A percentile compares a stretch with the other conserved stretches of the same genome.
Conservation (phyloP, 441 rosid genomes). For the Melianthus villosus region DNA sequence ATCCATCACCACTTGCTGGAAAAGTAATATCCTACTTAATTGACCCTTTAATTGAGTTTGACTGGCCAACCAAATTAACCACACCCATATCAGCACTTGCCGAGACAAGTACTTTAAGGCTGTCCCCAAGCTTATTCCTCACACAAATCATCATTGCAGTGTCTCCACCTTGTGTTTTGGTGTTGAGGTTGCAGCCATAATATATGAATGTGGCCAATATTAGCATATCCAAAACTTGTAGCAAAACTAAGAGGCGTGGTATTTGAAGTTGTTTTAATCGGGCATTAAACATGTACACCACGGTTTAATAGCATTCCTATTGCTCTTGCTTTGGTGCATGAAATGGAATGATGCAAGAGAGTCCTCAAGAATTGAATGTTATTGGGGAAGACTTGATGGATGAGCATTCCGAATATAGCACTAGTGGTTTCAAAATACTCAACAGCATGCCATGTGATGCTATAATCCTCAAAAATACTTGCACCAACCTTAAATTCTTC, state of each 20-base stretch:
- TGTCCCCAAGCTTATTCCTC: constrained; percentile 17
- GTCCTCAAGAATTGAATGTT: constrained; percentile 18
- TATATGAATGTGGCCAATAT: constrained; percentile 15
- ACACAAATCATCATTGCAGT: constrained; percentile 24
- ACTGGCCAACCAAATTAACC: constrained; percentile 17
- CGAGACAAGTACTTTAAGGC: constrained; percentile 17
- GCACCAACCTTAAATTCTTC: constrained; percentile 31
- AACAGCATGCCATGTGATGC: constrained; percentile 25
- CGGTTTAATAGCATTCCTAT: constrained; percentile 15
- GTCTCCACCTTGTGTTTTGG: constrained; percentile 19
- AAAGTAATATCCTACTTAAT: constrained; percentile 12
- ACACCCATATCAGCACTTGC: constrained; percentile 22
- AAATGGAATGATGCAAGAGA: constrained; percentile 25
- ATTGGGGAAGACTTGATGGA: constrained; percentile 11
- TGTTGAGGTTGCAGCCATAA: constrained; percentile 16
- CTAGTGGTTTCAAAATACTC: constrained; percentile 30
- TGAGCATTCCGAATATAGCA: constrained; percentile 17
- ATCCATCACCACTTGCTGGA: constrained; percentile 11
- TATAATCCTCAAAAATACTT: constrained; percentile 21
- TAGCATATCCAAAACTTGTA: constrained; percentile 12
- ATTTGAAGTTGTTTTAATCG: constrained; percentile 12
- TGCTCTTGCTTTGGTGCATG: constrained; percentile 23
- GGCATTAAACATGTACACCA: constrained; percentile 19
- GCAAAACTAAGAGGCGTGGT: constrained; percentile 21
- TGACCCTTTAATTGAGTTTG: constrained; percentile 15